Evolutionary conservation across 345 rosid genomes (phyloP).

Genomic region (Punica granatum): DNA sequence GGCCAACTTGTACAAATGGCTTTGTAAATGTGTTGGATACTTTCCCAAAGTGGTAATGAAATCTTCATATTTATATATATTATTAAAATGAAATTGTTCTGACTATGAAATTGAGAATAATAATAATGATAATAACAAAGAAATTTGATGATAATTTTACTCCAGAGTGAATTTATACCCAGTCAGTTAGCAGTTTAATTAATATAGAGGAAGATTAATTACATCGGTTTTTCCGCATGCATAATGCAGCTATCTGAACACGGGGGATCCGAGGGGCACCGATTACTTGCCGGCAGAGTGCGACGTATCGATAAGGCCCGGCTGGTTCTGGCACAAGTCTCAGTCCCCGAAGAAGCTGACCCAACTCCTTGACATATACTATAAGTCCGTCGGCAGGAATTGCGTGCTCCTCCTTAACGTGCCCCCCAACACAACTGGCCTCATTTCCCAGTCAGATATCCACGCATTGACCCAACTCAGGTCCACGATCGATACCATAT

Average conservation of each 20-base stretch:
- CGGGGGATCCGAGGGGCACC: constrained; percentile 52
- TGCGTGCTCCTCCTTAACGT: constrained; percentile 57
- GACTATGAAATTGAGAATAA: no score
- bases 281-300: constrained; percentile 69
- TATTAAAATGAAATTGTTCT: no score
- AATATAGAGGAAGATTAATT: no score
- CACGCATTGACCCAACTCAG: constrained; percentile 36
- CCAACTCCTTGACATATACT: constrained; percentile 47
- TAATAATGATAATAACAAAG: no score
- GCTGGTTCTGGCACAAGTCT: constrained; percentile 73
- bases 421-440: constrained; percentile 65
- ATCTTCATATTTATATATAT: no score
- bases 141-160: no score
- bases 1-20: no score
- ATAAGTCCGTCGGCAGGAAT: constrained; percentile 59
- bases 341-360: constrained; percentile 47
- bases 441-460: constrained; percentile 41
- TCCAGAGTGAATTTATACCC: no score
- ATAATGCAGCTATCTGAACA: constrained; percentile 39
- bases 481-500: constrained; percentile 36
- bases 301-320: constrained; percentile 51
- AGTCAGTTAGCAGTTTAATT: no score
- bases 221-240: no score
- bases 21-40: no score
- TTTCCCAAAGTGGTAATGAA: no score